Evolutionary conservation across 2,329 filamentous ascomycete genomes (phyloP), one percentile per base, ranked within the genome.

Genomic region (Penicillium sp.): DNA sequence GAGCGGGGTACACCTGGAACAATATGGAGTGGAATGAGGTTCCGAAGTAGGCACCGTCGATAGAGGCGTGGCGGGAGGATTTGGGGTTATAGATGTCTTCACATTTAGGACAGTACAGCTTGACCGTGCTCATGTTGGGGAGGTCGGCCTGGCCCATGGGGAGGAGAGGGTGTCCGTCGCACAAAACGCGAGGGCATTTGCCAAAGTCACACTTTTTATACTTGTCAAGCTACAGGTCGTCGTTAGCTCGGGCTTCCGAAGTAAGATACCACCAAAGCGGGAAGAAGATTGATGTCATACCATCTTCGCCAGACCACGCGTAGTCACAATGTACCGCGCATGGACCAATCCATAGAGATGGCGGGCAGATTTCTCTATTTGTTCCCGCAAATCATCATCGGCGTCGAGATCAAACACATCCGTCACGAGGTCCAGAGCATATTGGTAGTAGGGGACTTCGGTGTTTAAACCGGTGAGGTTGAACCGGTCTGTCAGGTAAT

Each of bases 61-160:
- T 97, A 52, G 89, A 84, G 44, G 92, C 91, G 75, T 99, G 94
- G 23, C 94, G 90, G 17, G 91, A 93, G 3, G 94, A 97, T 74
- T 99, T 99, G 37, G 94, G 94, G 76, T 97, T 97, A 82, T 99
- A 99, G 53, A 96, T 88, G 72, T 99, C 94, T 80, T 99, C 94
- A 80, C 94, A 99, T 65, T 91, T 90, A 41, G 89, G 87, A 75
- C 94, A 99, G 83, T 96, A 99, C 46, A 99, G 89, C 75, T 97
- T 97, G 61, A 97, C 94, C 40, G 93, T 87, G 67, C 92, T 95
- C 63, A 87, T 80, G 75, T 91, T 91, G 56, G 94, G 85, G 2
- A 93, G 80, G 75, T 99, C 94, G 65, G 91, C 90, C 64, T 95
- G 88, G 58, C 94, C 94, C 85, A 97, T 95, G 39, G 94, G 94